Evolutionary conservation across 2,329 filamentous ascomycete species (phyloP).

Genomic region (Colletotrichum sp.): DNA sequence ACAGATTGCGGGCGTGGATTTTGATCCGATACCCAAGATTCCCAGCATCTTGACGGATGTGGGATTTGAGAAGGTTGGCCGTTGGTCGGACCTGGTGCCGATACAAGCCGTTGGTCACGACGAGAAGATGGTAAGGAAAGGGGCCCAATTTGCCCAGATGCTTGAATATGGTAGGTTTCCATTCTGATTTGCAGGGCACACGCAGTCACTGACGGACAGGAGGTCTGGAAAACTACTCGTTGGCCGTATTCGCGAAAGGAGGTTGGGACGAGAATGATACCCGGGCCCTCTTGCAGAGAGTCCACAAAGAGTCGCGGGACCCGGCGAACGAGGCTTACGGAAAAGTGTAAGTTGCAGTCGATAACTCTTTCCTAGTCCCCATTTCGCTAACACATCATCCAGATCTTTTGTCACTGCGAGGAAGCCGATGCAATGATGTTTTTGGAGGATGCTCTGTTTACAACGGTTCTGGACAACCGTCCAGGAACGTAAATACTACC

Average conservation of each 20-base stretch:
- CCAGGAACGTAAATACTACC: neutral
- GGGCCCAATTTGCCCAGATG: conserved; percentile 40
- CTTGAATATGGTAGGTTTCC: conserved; percentile 37
- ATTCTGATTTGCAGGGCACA: neutral
- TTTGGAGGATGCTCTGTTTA: neutral
- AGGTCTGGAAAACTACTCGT: conserved; percentile 33
- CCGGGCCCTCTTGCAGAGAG: conserved; percentile 33
- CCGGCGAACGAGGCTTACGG: conserved; percentile 30
- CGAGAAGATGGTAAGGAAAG: conserved; percentile 40
- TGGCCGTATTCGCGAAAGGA: conserved; percentile 34
- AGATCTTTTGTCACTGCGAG: conserved; percentile 21
- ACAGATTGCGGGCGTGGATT: conserved; percentile 38
- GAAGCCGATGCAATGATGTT: conserved; percentile 10
- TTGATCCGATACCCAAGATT: conserved; percentile 42
- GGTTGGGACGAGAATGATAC: conserved; percentile 38
- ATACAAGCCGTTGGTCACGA: conserved; percentile 45
- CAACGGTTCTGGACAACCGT: neutral
- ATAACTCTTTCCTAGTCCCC: too few relatives aligned
- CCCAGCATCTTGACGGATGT: conserved; percentile 37
- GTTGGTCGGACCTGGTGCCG: conserved; percentile 46
- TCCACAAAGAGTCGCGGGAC: conserved; percentile 35
- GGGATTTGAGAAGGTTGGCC: conserved; percentile 44
- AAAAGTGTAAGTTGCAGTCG: conserved; percentile 35
- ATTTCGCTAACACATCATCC: neutral
- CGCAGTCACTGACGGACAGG: neutral